A percentile compares a stretch with the other conserved stretches of the same genome.
phyloP scores from a whole-genome alignment of 768 basidiomycete genomes.

The Pseudohyphozyma bogoriensis region DNA sequence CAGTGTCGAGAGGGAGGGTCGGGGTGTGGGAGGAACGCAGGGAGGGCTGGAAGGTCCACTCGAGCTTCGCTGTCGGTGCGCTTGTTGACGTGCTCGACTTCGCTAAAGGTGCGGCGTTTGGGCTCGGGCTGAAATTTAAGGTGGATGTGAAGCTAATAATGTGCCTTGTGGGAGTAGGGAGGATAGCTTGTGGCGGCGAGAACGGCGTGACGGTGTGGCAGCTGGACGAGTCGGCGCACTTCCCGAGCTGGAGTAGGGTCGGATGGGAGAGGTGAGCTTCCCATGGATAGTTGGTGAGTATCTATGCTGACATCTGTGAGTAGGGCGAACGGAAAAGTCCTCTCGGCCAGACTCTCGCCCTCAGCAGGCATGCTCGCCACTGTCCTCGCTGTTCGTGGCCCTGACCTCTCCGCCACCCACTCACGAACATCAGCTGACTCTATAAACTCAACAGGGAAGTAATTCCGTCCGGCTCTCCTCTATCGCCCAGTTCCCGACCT shows the following conservation, averaged over 20 bases:
- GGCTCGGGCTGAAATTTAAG: not conserved
- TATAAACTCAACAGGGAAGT: not conserved
- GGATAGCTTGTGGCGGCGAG: constrained; percentile 1
- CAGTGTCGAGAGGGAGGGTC: constrained; percentile 9
- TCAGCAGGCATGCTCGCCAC: constrained; percentile 8
- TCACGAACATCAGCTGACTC: not conserved
- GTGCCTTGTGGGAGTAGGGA: not conserved
- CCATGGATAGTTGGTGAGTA: not conserved
- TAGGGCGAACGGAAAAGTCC: not conserved
- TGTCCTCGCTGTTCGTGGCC: not conserved
- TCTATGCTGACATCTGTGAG: not conserved
- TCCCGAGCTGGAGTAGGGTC: constrained; percentile 10
- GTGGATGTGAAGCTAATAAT: no score
- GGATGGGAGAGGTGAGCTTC: not conserved
- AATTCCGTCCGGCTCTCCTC: constrained; percentile 1
- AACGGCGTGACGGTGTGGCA: constrained; percentile 5
- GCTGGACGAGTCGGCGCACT: not conserved
- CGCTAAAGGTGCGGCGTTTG: not conserved
- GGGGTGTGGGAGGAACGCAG: constrained; percentile 15
- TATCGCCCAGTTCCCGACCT: not conserved
- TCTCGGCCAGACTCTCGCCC: constrained; percentile 6
- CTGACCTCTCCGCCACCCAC: no score
- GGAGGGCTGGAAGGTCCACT: constrained; percentile 27
- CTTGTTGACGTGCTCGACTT: constrained; percentile 13
- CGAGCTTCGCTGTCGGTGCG: constrained; percentile 16